A percentile compares a stretch with the other conserved stretches of the same genome.
phyloP scores from a whole-genome alignment of 73 alveolate species.

The Paramecium sonneborni region DNA sequence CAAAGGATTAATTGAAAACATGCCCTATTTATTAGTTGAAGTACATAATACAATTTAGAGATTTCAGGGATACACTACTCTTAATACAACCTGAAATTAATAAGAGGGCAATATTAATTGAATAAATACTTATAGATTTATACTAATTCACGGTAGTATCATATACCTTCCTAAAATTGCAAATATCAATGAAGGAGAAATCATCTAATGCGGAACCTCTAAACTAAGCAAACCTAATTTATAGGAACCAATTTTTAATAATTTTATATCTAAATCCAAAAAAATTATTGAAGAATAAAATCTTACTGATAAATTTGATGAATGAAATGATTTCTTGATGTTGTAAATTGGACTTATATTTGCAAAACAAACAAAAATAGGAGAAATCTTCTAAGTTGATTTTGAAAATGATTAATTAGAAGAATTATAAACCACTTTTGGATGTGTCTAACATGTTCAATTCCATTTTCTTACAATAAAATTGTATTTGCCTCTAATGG shows the following conservation, averaged over 20 bases:
- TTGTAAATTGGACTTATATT: neutral
- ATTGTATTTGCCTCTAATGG: slow-evolving; percentile 21
- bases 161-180: neutral
- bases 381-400: neutral
- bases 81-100: neutral
- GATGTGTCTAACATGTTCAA: slow-evolving; percentile 47
- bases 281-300: neutral
- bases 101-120: neutral
- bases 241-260: slow-evolving; percentile 12
- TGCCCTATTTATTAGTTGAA: neutral
- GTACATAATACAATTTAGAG: neutral
- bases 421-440: neutral
- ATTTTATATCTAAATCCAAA: neutral
- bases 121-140: neutral
- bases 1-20: slow-evolving; percentile 23
- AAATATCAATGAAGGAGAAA: neutral
- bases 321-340: neutral
- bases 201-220: neutral
- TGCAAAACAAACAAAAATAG: neutral
- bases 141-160: slow-evolving; percentile 22
- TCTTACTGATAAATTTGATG: neutral
- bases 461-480: neutral
- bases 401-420: neutral
- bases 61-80: neutral
- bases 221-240: neutral